Percentiles rank a stretch among this genome's conserved stretches.
These are phyloP conservation scores for Wallacemonas sp. DNA, from an alignment of 208 protist genomes.

Conservation along the genomic window DNA sequence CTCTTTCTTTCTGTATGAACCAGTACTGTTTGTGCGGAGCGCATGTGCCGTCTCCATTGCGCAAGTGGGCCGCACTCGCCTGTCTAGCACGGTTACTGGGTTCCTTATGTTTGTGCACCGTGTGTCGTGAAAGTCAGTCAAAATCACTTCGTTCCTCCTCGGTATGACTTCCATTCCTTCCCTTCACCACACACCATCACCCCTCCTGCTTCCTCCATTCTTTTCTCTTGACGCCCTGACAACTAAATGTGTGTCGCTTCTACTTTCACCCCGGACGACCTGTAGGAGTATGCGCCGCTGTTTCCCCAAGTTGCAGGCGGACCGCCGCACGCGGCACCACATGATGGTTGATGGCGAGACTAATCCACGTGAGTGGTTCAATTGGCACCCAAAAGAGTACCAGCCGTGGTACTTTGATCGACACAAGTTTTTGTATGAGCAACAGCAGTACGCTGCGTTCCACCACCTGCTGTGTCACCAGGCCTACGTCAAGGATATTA, in stretches of 20 bases:
- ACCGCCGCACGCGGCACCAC: constrained; percentile 87
- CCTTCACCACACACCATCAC: too few species aligned
- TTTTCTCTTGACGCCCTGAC: not conserved
- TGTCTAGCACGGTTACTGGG: too few species aligned
- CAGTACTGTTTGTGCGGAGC: too few species aligned
- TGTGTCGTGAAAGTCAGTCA: too few species aligned
- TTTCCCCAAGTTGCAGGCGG: constrained; percentile 49
- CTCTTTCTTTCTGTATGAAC: too few species aligned
- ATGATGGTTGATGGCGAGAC: constrained; percentile 90
- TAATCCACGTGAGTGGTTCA: constrained; percentile 91
- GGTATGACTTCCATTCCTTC: too few species aligned
- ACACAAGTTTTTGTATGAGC: constrained; percentile 92
- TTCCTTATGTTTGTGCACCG: too few species aligned
- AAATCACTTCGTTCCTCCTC: too few species aligned
- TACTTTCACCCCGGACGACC: not conserved
- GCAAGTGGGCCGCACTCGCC: too few species aligned
- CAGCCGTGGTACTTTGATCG: constrained; percentile 93
- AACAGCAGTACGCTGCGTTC: constrained; percentile 73
- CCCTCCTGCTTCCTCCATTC: not conserved
- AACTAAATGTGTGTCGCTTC: not conserved
- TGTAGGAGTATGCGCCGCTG: constrained; percentile 9
- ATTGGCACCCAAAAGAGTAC: constrained; percentile 92
- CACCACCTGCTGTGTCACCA: constrained; percentile 90
- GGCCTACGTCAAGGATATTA: constrained; percentile 79
- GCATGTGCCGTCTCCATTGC: too few species aligned